Percentiles rank a stretch among this genome's conserved stretches.
These are phyloP conservation scores for Alternaria novae-zelandiae DNA, from an alignment of 2,329 filamentous ascomycete species.

Conservation along the genomic window DNA sequence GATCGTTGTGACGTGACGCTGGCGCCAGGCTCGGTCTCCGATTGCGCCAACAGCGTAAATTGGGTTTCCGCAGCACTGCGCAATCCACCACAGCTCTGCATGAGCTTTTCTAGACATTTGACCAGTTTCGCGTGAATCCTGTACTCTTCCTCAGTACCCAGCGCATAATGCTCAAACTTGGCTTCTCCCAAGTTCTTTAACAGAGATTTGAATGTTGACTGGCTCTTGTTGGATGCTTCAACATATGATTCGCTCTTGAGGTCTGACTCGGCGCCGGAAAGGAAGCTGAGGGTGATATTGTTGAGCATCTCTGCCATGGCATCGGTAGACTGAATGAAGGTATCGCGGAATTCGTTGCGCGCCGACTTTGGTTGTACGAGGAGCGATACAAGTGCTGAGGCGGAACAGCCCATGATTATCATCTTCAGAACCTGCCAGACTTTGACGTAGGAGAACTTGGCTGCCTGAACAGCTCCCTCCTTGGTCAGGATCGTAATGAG, in stretches of 20 bases:
- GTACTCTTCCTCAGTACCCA: constrained; percentile 81
- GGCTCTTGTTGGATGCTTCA: constrained; percentile 68
- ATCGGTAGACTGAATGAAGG: constrained; percentile 75
- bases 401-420: constrained; percentile 63
- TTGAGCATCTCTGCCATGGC: constrained; percentile 82
- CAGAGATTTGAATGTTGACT: constrained; percentile 71
- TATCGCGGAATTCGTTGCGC: constrained; percentile 72
- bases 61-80: constrained; percentile 89
- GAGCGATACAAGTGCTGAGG: constrained; percentile 62
- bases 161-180: constrained; percentile 84
- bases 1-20: constrained; percentile 19
- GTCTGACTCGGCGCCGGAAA: constrained; percentile 82
- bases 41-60: constrained; percentile 80
- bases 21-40: constrained; percentile 32
- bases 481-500: constrained; percentile 91
- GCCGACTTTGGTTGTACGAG: constrained; percentile 81
- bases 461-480: constrained; percentile 84
- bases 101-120: constrained; percentile 81
- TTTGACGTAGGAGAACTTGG: constrained; percentile 81
- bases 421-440: constrained; percentile 72
- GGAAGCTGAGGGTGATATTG: constrained; percentile 80
- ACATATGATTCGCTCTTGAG: constrained; percentile 71
- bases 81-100: constrained; percentile 88
- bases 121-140: constrained; percentile 79
- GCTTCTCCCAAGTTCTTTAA: constrained; percentile 82